These are phyloP conservation scores for Tuber microsphaerosporum DNA, from an alignment of 495 filamentous ascomycete species.

Conservation along the genomic window DNA sequence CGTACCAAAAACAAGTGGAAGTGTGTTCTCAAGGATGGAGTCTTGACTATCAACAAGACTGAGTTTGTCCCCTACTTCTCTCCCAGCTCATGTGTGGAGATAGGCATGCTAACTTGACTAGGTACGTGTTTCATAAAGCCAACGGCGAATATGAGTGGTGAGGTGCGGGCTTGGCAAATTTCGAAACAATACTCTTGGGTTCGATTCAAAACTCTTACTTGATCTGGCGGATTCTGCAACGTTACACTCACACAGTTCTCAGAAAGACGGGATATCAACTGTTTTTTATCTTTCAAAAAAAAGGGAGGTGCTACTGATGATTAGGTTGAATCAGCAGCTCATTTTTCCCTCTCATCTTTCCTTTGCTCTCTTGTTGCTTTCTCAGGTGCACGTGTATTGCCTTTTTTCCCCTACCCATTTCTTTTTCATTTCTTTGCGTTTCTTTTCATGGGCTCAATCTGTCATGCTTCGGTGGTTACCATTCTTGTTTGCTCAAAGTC, in stretches of 20 bases:
- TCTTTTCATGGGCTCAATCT: neutral
- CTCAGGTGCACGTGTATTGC: constrained; percentile 9
- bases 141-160: constrained; percentile 98
- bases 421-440: neutral
- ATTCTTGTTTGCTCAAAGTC: neutral
- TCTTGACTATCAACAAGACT: constrained; percentile 79
- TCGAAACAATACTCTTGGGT: neutral
- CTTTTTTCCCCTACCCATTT: constrained; percentile 10
- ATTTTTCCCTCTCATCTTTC: neutral
- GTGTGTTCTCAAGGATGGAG: constrained; percentile 94
- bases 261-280: constrained; percentile 12
- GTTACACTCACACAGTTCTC: neutral
- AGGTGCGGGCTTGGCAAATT: constrained; percentile 3
- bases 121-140: constrained; percentile 95
- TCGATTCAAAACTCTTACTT: constrained; percentile 8
- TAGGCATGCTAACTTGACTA: constrained; percentile 42
- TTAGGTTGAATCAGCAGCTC: constrained; percentile 16
- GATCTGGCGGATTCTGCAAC: constrained; percentile 10
- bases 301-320: constrained; percentile 14
- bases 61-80: constrained; percentile 53
- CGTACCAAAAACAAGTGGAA: constrained; percentile 99
- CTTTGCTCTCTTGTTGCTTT: constrained; percentile 1
- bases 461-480: neutral
- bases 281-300: constrained; percentile 3
- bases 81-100: neutral